phyloP scores from a whole-genome alignment of 805 yeast species.

The Sugiyamaella americana region DNA sequence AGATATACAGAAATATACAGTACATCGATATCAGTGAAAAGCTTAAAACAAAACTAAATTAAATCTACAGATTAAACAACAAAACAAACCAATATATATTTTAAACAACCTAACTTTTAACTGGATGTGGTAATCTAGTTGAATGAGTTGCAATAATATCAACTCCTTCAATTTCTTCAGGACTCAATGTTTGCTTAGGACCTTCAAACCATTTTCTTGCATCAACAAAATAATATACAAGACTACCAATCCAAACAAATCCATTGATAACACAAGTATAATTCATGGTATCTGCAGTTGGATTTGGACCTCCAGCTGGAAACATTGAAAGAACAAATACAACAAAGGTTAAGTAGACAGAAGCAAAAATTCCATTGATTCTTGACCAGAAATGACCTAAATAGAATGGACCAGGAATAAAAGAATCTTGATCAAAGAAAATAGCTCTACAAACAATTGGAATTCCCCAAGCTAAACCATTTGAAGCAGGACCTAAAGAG shows the following conservation, averaged over 20 bases:
- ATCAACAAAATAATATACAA: constrained; percentile 45
- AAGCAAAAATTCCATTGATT: constrained; percentile 42
- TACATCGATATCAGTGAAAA: too few relatives aligned
- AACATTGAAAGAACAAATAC: constrained; percentile 52
- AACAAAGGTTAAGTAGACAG: constrained; percentile 45
- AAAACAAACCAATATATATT: not conserved
- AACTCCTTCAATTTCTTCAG: constrained; percentile 6
- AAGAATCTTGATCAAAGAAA: constrained; percentile 41
- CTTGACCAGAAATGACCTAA: constrained; percentile 47
- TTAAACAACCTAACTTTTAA: not conserved
- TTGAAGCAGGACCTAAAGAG: constrained; percentile 57
- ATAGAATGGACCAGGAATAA: constrained; percentile 62
- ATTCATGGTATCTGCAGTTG: constrained; percentile 48
- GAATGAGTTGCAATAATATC: constrained; percentile 9
- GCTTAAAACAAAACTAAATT: constrained; percentile 6
- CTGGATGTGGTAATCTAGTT: not conserved
- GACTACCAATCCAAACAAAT: constrained; percentile 52
- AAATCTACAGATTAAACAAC: constrained; percentile 2
- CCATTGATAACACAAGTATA: constrained; percentile 61
- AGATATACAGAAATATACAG: too few relatives aligned
- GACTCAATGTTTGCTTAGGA: constrained; percentile 35
- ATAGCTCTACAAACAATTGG: constrained; percentile 53
- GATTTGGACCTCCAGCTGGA: constrained; percentile 40
- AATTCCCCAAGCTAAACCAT: constrained; percentile 55
- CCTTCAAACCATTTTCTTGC: constrained; percentile 55